Base-by-base conservation (phyloP, 78 protist genomes). In the Chrysochromulina tobinii region DNA sequence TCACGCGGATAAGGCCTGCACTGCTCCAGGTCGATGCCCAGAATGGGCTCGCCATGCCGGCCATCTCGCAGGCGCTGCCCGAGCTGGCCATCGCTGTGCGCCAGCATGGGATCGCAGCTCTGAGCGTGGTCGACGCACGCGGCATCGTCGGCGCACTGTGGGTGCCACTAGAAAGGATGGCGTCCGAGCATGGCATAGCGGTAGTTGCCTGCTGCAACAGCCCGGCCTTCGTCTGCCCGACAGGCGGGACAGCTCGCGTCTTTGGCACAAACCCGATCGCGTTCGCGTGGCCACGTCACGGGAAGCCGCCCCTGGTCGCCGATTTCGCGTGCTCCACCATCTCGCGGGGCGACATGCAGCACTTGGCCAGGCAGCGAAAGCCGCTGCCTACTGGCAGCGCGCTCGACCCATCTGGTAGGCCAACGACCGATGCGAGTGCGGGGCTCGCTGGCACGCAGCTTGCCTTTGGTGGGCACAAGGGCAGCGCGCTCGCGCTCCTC, bases 91-190 rank as follows among this genome's bases (percentile, higher is more conserved):
- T 14, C 23, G 23, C 23, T 12, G 81, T 48, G 81, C 23, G 50
- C 15, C 51, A n/a, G 81, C 81, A 27, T 9, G 81, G 81, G 14
- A 48, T 69, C 53, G 81, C 81, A 17, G 27, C 81, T 23, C 50
- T 69, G 81, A 69, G 81, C 81, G 81, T 69, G 51, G 81, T 69
- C 50, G 50, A 69, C 81, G 81, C 81, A 48, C 81, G 81, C 12
- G 81, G 81, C 53, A 69, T 69, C 50, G 81, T 69, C 81, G 81
- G 81, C 51, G 81, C 81, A 48, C 81, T 69, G 81, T 69, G 81
- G 81, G 14, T 27, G 51, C 81, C 27, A 17, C 81, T 69, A 17
- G 81, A 69, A 6, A 48, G 15, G 53, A 11, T 69, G 53, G 81
- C 81, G 21, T 1, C 1, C 17, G 53, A 69, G 81, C 81, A 69